phyloP scores from a whole-genome alignment of 2,329 filamentous ascomycete genomes.

The Trichoderma simmonsii region DNA sequence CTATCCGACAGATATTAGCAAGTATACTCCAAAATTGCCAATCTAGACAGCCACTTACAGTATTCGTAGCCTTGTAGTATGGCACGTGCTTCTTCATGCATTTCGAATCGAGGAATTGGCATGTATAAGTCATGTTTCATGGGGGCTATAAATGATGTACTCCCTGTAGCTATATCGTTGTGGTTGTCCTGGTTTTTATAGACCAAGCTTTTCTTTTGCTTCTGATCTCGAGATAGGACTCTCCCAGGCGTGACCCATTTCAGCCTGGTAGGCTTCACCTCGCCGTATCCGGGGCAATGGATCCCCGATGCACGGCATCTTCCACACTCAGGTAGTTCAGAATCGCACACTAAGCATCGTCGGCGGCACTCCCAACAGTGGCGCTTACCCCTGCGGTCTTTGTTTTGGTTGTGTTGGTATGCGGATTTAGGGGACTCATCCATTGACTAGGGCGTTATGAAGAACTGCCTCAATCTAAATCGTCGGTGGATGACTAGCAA shows the following conservation, averaged over 20 bases:
- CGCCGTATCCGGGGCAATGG: neutral
- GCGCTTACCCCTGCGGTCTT: neutral
- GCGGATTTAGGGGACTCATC: neutral
- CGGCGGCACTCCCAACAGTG: constrained; percentile 5
- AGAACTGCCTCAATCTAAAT: neutral
- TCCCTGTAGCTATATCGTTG: neutral
- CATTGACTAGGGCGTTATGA: neutral
- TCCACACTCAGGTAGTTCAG: neutral
- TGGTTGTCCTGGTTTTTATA: neutral
- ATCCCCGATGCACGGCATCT: neutral
- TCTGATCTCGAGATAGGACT: neutral
- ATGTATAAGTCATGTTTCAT: neutral
- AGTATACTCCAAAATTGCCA: neutral
- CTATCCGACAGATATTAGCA: neutral
- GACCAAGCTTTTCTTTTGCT: neutral
- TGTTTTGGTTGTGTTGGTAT: neutral
- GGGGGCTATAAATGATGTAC: neutral
- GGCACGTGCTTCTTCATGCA: neutral
- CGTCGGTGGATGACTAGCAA: neutral
- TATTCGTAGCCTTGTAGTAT: neutral
- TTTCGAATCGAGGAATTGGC: neutral
- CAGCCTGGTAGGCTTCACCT: neutral
- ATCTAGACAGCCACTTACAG: neutral
- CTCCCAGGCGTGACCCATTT: constrained; percentile 4
- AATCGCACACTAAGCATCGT: neutral